These are phyloP conservation scores for Phytopythium mirpurense DNA, from an alignment of 352 stramenopile species.

Conservation along the genomic window DNA sequence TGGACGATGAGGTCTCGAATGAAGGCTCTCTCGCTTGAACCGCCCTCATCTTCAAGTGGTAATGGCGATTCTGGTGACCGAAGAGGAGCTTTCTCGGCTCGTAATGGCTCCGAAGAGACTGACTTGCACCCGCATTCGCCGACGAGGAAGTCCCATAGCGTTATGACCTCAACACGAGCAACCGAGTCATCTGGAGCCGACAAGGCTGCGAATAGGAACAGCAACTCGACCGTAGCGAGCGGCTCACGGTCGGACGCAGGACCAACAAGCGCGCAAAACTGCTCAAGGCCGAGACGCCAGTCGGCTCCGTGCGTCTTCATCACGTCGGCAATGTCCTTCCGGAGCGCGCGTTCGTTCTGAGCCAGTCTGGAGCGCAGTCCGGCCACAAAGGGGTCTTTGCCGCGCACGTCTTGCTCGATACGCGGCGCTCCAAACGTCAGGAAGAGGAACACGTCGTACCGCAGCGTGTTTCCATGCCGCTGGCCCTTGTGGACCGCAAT, in stretches of 20 bases:
- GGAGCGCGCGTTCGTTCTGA: constrained; percentile 9
- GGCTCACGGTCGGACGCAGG: constrained; percentile 3
- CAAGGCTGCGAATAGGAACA: constrained; percentile 34
- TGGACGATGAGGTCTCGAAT: constrained; percentile 11
- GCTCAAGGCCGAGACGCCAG: constrained; percentile 11
- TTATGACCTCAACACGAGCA: constrained; percentile 11
- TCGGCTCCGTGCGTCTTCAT: constrained; percentile 11
- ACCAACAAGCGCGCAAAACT: constrained; percentile 13
- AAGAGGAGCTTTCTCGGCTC: not conserved
- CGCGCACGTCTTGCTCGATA: not conserved
- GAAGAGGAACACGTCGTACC: constrained; percentile 49
- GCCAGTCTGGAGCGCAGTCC: constrained; percentile 20
- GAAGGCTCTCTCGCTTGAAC: too few species aligned
- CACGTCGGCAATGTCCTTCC: constrained; percentile 10
- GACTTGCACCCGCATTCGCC: constrained; percentile 15
- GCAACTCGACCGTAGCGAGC: constrained; percentile 18
- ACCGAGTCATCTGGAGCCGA: not conserved
- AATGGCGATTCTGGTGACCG: too few species aligned
- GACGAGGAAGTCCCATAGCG: constrained; percentile 23
- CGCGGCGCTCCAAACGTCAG: constrained; percentile 3
- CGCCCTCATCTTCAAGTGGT: too few species aligned
- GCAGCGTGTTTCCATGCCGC: constrained; percentile 6
- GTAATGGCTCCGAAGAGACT: not conserved
- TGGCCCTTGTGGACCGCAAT: not conserved
- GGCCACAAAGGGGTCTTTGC: not conserved